Evolutionary conservation across 768 basidiomycete genomes (phyloP), one percentile per base, ranked within the genome.

Genomic region (Strobilomyces confusus): DNA sequence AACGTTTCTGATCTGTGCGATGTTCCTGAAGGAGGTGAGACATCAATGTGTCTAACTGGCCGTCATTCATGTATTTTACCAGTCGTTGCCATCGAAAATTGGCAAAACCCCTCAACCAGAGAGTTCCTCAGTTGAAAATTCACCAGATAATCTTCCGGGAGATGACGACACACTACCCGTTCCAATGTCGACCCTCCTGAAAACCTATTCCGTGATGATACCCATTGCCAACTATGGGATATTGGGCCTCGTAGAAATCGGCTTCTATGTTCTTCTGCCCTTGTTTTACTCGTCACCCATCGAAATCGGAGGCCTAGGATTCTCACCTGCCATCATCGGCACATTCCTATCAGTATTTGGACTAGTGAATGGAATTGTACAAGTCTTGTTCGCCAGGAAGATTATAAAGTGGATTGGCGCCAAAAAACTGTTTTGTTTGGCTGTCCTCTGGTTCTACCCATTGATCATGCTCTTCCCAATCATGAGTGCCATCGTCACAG

Each of bases 211-310:
- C 9, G 72, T 82, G 48, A 54, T 77, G 44, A 62, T 80, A 41
- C 69, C 78, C 19, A 61, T 79, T 20, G 55, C 62, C 43, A 81
- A 75, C 55, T 81, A 79, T 58, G 69, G 66, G 33, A 58, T 62
- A 5, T 65, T 80, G 17, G 69, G 70, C 9, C 72, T 83, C 19
- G 62, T 77, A 8, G 78, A 80, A 29, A 74, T 76, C 32, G 60
- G 69, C 6, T 55, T 73, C 48, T 44, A 61, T 23, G 73, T 70
- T n/a, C 66, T 82, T 15, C 29, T 71, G 0, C 79, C 82, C 2
- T 63, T 81, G 29, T 76, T 81, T 61, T 73, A 72, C 48, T 66
- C 76, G 23, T 73, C 75, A 6, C 75, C 81, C 1, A 60, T 75
- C 23, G 63, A 63, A 22, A 63, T 73, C 4, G 78, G 78, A 9